A percentile compares a stretch with the other conserved stretches of the same genome.
phyloP scores from a whole-genome alignment of 1,139 yeast genomes.

The Diutina sp. region DNA sequence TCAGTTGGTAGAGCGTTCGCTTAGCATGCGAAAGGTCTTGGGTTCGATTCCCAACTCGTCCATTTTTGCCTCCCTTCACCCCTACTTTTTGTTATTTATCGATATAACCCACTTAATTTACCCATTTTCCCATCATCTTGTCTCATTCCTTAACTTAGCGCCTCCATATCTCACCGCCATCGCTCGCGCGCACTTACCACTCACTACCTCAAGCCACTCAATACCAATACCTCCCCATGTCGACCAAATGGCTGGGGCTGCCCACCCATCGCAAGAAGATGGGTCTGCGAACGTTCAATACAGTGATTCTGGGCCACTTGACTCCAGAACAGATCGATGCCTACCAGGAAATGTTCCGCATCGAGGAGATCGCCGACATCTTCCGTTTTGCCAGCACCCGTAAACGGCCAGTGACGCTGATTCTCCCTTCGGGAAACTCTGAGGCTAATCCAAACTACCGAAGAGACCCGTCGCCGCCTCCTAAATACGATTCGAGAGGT shows the following conservation, averaged over 20 bases:
- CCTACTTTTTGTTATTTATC: too few species aligned
- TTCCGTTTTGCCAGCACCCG: slow-evolving; percentile 39
- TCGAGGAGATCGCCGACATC: slow-evolving; percentile 55
- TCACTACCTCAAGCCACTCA: background rate
- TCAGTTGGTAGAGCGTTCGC: background rate
- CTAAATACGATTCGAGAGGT: slow-evolving; percentile 74
- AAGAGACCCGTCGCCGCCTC: slow-evolving; percentile 87
- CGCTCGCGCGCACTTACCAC: background rate
- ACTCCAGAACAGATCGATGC: slow-evolving; percentile 84
- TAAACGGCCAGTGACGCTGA: slow-evolving; percentile 26
- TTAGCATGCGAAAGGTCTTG: background rate
- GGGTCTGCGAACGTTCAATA: slow-evolving; percentile 21
- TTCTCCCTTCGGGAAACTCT: slow-evolving; percentile 23
- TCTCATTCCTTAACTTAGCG: too few species aligned
- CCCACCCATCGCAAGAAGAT: slow-evolving; percentile 20
- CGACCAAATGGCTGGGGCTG: slow-evolving; percentile 32
- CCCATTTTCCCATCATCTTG: too few species aligned
- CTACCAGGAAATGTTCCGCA: slow-evolving; percentile 59
- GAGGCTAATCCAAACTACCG: slow-evolving; percentile 14
- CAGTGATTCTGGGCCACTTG: slow-evolving; percentile 37
- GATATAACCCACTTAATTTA: too few species aligned
- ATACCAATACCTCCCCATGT: background rate
- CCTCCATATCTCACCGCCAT: background rate
- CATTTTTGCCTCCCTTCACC: background rate
- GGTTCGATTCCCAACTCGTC: background rate